Evolutionary conservation across 257 asterid species (phyloP).

Genomic region (Solanum arcanum): DNA sequence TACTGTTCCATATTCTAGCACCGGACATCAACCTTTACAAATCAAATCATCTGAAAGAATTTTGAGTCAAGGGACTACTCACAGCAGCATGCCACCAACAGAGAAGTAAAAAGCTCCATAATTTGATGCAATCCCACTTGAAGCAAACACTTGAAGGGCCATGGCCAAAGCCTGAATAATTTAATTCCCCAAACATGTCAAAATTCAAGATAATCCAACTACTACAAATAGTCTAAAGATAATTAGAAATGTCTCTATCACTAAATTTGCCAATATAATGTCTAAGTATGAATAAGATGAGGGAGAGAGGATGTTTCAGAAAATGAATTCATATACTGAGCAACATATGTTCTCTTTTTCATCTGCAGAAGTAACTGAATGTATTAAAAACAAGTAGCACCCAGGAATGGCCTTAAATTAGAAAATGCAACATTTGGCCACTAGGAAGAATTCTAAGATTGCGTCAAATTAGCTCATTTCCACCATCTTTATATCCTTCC

Average conservation of each 20-base stretch:
- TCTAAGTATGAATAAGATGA: background rate
- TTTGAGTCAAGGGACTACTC: constrained; percentile 23
- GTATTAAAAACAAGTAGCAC: background rate
- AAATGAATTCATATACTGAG: background rate
- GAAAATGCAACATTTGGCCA: background rate
- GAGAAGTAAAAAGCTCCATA: constrained; percentile 43
- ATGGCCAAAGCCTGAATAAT: constrained; percentile 58
- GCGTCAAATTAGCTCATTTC: background rate
- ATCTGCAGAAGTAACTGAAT: background rate
- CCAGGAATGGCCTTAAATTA: background rate
- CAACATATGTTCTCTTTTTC: background rate
- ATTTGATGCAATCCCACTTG: constrained; percentile 31
- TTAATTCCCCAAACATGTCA: background rate
- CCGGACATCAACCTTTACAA: background rate
- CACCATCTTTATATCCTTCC: background rate
- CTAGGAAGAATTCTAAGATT: background rate
- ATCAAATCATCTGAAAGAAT: background rate
- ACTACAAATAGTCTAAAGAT: background rate
- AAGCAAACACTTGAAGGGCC: constrained; percentile 70
- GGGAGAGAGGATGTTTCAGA: background rate
- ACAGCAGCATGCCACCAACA: constrained; percentile 75
- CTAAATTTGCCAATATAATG: background rate
- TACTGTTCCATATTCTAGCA: background rate
- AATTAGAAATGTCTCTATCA: background rate
- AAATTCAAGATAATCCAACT: background rate